Evolutionary conservation across 2,329 filamentous ascomycete species (phyloP), one percentile per base, ranked within the genome.

Genomic region (Elsinoe fawcettii): DNA sequence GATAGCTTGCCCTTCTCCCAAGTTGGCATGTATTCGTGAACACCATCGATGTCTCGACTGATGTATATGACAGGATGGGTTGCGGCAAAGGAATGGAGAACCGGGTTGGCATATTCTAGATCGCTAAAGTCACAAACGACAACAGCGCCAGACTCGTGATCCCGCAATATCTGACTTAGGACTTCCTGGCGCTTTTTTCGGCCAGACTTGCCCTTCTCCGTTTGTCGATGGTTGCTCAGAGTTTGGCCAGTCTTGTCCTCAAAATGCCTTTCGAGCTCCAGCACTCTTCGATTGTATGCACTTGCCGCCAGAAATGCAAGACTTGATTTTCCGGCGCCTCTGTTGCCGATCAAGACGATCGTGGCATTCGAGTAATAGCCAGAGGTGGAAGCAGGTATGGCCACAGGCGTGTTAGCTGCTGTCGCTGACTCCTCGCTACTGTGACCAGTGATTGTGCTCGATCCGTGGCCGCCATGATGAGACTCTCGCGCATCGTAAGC

Each of bases 241-340:
- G 84, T 82, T 12, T 81, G 73, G 7, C 84, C 83, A 0, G 81
- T 83, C 3, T 76, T 72, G 54, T 87, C 80, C 41, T 84, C 78
- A 63, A 92, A 91, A 47, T 79, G 77, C 39, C 78, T 77, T 61
- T 90, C 86, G 32, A 84, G 78, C 60, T 90, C 87, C 55, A 90
- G 73, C 2, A 90, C 76, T 55, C 82, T 82, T 39, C 85, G 77
- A 55, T 82, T 81, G 68, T 87, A 83, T 51, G 85, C 85, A 6
- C 84, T 83, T 0, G 86, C 86, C 5, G 86, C 84, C 60, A 91
- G 88, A 49, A 91, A 80, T 12, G 84, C 87, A 9, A 91, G 74
- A 1, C 85, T 89, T 1, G 86, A 86, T 69, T 90, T 90, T 14
- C 87, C 87, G 4, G 85, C 82, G 9, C 87, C 87, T 12, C 85